These are phyloP conservation scores for Aspergillus fumigatiaffinis DNA, from an alignment of 2,329 filamentous ascomycete species.

Conservation along the genomic window DNA sequence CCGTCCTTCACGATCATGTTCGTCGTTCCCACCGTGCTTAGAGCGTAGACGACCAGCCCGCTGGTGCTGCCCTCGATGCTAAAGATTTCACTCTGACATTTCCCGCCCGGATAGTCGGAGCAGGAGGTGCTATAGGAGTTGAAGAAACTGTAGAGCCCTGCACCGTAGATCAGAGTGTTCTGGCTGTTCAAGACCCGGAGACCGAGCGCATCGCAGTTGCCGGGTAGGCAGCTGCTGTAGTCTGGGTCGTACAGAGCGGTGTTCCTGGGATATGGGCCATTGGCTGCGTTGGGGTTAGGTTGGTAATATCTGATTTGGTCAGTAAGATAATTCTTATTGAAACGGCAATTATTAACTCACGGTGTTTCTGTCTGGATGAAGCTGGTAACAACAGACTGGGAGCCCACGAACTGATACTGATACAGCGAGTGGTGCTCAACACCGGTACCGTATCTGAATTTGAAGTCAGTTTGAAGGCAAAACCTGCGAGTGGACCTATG, in stretches of 20 bases:
- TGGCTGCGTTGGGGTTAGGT: slow-evolving; percentile 32
- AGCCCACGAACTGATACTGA: slow-evolving; percentile 45
- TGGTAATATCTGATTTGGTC: slow-evolving; percentile 32
- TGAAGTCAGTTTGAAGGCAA: slow-evolving; percentile 1
- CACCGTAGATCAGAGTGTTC: slow-evolving; percentile 48
- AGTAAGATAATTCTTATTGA: not conserved
- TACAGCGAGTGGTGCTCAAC: slow-evolving; percentile 48
- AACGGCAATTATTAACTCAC: slow-evolving; percentile 7
- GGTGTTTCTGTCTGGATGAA: slow-evolving; percentile 40
- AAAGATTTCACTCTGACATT: slow-evolving; percentile 50
- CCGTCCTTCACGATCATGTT: slow-evolving; percentile 47
- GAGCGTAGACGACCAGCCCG: slow-evolving; percentile 40
- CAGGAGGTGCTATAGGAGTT: slow-evolving; percentile 48
- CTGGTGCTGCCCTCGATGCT: slow-evolving; percentile 41
- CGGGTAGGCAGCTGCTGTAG: slow-evolving; percentile 28
- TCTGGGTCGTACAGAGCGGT: slow-evolving; percentile 31
- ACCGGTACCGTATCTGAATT: slow-evolving; percentile 36
- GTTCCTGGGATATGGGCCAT: slow-evolving; percentile 29
- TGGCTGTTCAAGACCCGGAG: slow-evolving; percentile 45
- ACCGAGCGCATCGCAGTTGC: slow-evolving; percentile 44
- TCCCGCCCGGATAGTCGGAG: slow-evolving; percentile 35
- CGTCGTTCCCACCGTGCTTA: slow-evolving; percentile 46
- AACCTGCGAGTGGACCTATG: not conserved
- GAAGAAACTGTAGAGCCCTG: slow-evolving; percentile 54
- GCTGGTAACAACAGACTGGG: slow-evolving; percentile 29